A percentile compares a stretch with the other conserved stretches of the same genome.
Conservation (phyloP, 306 rosid genomes). For the Castanopsis chinensis region DNA sequence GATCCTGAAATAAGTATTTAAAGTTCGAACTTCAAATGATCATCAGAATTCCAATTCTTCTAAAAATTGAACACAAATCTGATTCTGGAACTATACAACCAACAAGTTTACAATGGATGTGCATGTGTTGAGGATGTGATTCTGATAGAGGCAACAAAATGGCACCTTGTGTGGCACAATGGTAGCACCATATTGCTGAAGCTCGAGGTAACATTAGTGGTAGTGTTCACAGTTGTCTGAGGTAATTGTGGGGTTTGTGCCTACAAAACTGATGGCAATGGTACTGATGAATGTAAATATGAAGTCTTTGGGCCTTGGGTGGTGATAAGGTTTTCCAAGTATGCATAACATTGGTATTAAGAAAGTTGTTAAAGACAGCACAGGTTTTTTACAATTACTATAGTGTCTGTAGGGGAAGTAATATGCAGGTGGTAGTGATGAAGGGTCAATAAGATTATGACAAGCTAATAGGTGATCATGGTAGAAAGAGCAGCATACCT, state of each 20-base stretch:
- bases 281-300: background rate
- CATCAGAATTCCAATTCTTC: background rate
- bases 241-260: background rate
- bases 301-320: background rate
- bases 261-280: too few relatives aligned
- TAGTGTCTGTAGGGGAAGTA: background rate
- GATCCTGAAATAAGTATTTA: background rate
- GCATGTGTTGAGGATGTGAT: background rate
- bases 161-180: background rate
- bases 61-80: background rate
- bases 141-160: background rate
- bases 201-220: background rate
- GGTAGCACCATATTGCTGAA: background rate
- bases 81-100: background rate
- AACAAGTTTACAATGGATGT: background rate
- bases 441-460: background rate
- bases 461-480: background rate
- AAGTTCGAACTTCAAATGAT: background rate
- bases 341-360: background rate
- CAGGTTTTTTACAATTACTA: background rate
- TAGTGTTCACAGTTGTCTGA: background rate
- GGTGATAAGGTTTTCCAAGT: background rate
- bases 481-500: background rate
- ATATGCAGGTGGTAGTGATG: background rate
- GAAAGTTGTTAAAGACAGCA: background rate